Evolutionary conservation across 1,284 basidiomycete species (phyloP).

Genomic region (Cystobasidiaceae sp.): DNA sequence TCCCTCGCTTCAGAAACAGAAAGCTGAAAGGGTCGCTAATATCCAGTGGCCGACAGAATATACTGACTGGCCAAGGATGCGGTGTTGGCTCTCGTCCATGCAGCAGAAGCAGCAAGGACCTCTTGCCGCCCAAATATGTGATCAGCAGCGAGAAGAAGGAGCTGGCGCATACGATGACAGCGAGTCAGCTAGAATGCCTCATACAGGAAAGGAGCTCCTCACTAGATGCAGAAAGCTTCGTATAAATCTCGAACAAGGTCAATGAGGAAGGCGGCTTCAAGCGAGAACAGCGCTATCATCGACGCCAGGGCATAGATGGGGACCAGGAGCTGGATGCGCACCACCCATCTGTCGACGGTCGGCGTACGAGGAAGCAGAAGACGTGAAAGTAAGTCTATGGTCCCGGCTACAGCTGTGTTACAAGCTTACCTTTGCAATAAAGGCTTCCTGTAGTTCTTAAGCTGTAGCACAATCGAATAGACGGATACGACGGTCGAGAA

Average conservation of each 20-base stretch:
- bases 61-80: constrained; percentile 75
- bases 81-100: constrained; percentile 82
- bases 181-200: background rate
- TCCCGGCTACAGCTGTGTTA: background rate
- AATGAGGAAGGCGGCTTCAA: constrained; percentile 93
- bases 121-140: constrained; percentile 82
- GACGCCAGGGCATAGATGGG: constrained; percentile 88
- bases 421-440: constrained; percentile 54
- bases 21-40: constrained; percentile 91
- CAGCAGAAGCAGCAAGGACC: constrained; percentile 80
- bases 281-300: constrained; percentile 85
- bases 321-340: constrained; percentile 96
- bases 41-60: constrained; percentile 68
- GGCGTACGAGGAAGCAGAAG: constrained; percentile 44
- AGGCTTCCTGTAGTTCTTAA: constrained; percentile 85
- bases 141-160: constrained; percentile 49
- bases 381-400: background rate
- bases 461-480: constrained; percentile 77
- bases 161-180: constrained; percentile 17
- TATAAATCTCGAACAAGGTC: constrained; percentile 93
- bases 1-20: constrained; percentile 87
- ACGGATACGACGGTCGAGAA: constrained; percentile 69
- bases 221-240: constrained; percentile 57
- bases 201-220: background rate
- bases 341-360: constrained; percentile 64